Evolutionary conservation across 2,329 filamentous ascomycete species (phyloP).

Genomic region (Macrophomina phaseolina): DNA sequence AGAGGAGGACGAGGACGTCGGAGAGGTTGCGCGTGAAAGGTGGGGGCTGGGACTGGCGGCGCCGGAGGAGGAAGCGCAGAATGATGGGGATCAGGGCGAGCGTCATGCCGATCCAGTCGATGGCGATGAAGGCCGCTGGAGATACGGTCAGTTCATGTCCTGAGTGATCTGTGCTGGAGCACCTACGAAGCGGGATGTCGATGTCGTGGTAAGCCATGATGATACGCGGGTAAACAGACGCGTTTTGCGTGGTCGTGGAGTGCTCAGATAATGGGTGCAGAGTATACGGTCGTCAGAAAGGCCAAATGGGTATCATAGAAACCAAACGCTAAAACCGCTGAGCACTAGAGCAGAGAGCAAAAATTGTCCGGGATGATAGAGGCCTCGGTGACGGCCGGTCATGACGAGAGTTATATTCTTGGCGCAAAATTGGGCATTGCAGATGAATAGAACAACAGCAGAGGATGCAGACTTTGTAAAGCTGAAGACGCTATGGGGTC

Average conservation of each 20-base stretch:
- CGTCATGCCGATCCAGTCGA: conserved; percentile 39
- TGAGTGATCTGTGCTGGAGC: too few species aligned
- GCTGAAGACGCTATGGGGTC: conserved; percentile 3
- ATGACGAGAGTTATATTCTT: conserved; percentile 7
- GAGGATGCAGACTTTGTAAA: not conserved
- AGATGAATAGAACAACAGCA: not conserved
- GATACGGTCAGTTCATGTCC: not conserved
- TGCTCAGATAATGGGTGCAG: not conserved
- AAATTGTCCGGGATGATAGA: not conserved
- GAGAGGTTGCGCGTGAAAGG: conserved; percentile 31
- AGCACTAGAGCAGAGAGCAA: not conserved
- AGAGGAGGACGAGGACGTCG: conserved; percentile 35
- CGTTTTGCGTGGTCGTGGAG: not conserved
- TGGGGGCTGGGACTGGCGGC: conserved; percentile 28
- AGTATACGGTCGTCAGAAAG: not conserved
- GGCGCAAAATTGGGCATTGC: not conserved
- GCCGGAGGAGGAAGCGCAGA: conserved; percentile 35
- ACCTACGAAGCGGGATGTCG: conserved; percentile 15
- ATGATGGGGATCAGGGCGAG: conserved; percentile 38
- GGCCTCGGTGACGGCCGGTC: not conserved
- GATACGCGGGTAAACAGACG: not conserved
- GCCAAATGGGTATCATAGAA: conserved; percentile 10
- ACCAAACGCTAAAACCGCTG: not conserved
- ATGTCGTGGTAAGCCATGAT: conserved; percentile 22
- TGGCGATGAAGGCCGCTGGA: conserved; percentile 37